Evolutionary conservation across 495 filamentous ascomycete genomes (phyloP).

Genomic region (Podospora anserina): DNA sequence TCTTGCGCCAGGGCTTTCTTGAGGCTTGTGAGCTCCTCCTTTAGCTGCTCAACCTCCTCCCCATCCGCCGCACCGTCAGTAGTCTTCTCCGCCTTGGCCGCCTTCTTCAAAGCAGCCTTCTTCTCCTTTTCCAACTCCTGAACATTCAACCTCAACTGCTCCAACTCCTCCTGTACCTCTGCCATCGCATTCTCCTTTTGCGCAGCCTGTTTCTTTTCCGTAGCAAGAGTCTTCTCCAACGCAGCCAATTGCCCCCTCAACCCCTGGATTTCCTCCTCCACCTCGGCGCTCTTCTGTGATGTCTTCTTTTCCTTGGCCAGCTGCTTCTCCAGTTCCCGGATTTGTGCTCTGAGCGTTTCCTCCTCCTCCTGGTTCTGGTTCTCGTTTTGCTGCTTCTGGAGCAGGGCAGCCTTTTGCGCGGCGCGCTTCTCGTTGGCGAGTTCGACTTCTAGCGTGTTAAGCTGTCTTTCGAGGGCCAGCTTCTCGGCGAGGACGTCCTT

Average conservation of each 20-base stretch:
- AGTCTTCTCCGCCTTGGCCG: conserved; percentile 27
- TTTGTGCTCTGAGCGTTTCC: conserved; percentile 43
- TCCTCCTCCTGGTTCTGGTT: conserved; percentile 38
- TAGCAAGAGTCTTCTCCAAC: conserved; percentile 28
- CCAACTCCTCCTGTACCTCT: conserved; percentile 38
- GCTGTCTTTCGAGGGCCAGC: conserved; percentile 66
- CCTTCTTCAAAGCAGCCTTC: conserved; percentile 52
- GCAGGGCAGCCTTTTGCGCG: conserved; percentile 54
- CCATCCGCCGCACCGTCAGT: conserved; percentile 33
- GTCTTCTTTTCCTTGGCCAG: conserved; percentile 49
- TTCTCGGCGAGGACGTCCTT: conserved; percentile 70
- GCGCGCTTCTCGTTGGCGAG: conserved; percentile 74
- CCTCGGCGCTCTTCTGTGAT: conserved; percentile 33
- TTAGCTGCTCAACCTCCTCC: conserved; percentile 38
- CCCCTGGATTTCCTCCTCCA: conserved; percentile 36
- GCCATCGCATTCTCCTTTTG: conserved; percentile 32
- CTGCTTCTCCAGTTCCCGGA: conserved; percentile 51
- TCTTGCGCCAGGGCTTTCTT: conserved; percentile 41
- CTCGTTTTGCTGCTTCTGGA: conserved; percentile 39
- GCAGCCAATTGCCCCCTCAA: conserved; percentile 27
- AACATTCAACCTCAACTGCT: conserved; percentile 47
- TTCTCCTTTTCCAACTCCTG: conserved; percentile 51
- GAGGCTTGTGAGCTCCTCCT: conserved; percentile 34
- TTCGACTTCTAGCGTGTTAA: conserved; percentile 72
- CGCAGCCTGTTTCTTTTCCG: conserved; percentile 37